Evolutionary conservation across 331 rosid genomes (phyloP).

Genomic region (Stylosanthes scabra): DNA sequence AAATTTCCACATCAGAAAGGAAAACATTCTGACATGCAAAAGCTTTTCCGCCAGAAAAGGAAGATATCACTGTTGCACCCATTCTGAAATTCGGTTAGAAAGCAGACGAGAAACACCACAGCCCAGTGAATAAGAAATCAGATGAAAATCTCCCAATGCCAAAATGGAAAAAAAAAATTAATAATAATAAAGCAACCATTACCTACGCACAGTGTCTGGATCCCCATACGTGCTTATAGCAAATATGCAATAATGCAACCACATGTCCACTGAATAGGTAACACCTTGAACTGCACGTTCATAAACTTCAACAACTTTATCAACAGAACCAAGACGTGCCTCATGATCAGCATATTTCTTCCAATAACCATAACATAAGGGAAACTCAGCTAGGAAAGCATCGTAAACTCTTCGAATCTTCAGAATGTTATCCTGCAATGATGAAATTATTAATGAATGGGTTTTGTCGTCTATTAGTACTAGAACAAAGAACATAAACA

Average conservation of each 20-base stretch:
- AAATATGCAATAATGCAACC: constrained; percentile 99
- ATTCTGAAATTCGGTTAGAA: constrained; percentile 80
- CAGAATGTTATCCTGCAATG: constrained; percentile 85
- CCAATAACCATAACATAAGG: constrained; percentile 98
- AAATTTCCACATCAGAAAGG: constrained; percentile 61
- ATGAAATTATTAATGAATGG: constrained; percentile 18
- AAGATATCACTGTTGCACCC: constrained; percentile 87
- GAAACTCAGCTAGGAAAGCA: constrained; percentile 92
- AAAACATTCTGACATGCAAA: constrained; percentile 65
- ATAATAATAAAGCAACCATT: constrained; percentile 53
- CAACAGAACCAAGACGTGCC: constrained; percentile 78
- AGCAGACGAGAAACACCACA: constrained; percentile 58
- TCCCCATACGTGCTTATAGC: constrained; percentile 88
- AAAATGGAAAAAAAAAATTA: constrained; percentile 30
- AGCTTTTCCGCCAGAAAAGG: constrained; percentile 79
- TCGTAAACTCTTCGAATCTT: constrained; percentile 92
- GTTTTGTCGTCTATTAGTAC: constrained; percentile 8
- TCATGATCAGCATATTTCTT: constrained; percentile 99
- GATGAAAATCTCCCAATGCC: constrained; percentile 53
- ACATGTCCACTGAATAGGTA: constrained; percentile 98
- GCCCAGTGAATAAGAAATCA: constrained; percentile 52
- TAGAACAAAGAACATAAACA: constrained; percentile 13
- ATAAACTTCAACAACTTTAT: constrained; percentile 95
- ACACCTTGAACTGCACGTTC: constrained; percentile 98
- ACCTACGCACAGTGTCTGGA: constrained; percentile 96